Evolutionary conservation across 306 rosid genomes (phyloP).

Genomic region (Geum urbanum): DNA sequence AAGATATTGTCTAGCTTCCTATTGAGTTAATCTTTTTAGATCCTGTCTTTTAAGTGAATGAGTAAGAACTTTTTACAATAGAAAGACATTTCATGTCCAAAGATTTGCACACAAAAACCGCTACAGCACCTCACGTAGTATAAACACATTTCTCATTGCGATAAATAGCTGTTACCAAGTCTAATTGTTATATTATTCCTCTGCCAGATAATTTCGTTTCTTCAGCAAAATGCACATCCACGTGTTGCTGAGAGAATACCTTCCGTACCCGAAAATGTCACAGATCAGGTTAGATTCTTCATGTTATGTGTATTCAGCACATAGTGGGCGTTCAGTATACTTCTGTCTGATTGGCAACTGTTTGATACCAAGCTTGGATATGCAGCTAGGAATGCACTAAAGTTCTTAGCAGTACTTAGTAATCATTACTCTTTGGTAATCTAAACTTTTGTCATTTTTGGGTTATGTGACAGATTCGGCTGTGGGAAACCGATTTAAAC

Average conservation of each 20-base stretch:
- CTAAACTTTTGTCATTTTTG: neutral
- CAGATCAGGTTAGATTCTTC: slow-evolving; percentile 66
- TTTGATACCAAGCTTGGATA: neutral
- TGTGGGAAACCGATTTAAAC: slow-evolving; percentile 92
- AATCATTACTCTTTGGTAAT: neutral
- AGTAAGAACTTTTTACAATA: neutral
- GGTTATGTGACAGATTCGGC: slow-evolving; percentile 57
- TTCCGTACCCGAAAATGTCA: slow-evolving; percentile 88
- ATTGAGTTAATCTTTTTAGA: neutral
- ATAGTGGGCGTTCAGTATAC: neutral
- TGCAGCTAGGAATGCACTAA: neutral
- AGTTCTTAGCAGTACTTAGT: slow-evolving; percentile 6
- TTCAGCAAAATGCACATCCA: slow-evolving; percentile 93
- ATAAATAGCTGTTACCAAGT: neutral
- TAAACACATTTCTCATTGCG: neutral
- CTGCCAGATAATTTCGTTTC: slow-evolving; percentile 75
- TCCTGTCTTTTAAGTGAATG: neutral
- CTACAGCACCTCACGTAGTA: neutral
- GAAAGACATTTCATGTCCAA: slow-evolving; percentile 5
- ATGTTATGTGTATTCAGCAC: neutral
- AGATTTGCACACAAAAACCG: neutral
- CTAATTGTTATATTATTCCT: neutral
- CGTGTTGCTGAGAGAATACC: slow-evolving; percentile 90
- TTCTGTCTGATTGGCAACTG: neutral
- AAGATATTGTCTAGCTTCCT: neutral